Percentiles rank a stretch among this genome's conserved stretches.
Conservation (phyloP, 192 early-diverging fungal species). For the Rhizophagus clarus region DNA sequence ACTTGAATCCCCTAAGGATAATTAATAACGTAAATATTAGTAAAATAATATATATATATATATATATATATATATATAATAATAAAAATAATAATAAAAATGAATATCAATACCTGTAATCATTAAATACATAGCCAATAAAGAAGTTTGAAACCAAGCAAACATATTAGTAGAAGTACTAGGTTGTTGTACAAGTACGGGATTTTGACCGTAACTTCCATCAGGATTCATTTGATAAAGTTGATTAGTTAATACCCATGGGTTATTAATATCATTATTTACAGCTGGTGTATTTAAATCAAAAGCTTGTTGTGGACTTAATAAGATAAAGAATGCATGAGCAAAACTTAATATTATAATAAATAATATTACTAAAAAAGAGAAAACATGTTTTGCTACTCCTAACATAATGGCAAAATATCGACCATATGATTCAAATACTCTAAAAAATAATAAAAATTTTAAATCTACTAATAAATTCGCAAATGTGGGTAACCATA, state of each 20-base stretch:
- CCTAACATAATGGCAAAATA: conserved; percentile 12
- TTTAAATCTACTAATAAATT: conserved; percentile 11
- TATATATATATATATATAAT: too few relatives aligned
- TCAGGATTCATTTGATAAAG: neutral
- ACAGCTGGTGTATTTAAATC: too few relatives aligned
- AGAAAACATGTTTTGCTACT: neutral
- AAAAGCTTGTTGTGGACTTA: neutral
- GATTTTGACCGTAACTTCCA: neutral
- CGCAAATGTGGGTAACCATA: neutral
- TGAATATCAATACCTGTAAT: neutral
- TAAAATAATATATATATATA: neutral
- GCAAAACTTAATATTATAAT: neutral
- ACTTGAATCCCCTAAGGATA: neutral
- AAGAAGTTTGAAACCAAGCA: neutral
- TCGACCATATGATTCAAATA: conserved; percentile 16
- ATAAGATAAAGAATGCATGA: neutral
- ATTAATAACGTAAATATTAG: neutral
- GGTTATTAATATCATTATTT: conserved; percentile 1
- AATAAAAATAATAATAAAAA: neutral
- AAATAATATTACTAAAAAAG: neutral
- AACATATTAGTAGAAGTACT: neutral
- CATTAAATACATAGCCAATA: neutral
- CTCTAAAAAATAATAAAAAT: conserved; percentile 7
- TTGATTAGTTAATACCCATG: neutral
- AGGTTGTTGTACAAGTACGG: neutral